A percentile compares a stretch with the other conserved stretches of the same genome.
These are phyloP conservation scores for Eutrema salsugineum DNA, from an alignment of 441 rosid species.

Conservation along the genomic window DNA sequence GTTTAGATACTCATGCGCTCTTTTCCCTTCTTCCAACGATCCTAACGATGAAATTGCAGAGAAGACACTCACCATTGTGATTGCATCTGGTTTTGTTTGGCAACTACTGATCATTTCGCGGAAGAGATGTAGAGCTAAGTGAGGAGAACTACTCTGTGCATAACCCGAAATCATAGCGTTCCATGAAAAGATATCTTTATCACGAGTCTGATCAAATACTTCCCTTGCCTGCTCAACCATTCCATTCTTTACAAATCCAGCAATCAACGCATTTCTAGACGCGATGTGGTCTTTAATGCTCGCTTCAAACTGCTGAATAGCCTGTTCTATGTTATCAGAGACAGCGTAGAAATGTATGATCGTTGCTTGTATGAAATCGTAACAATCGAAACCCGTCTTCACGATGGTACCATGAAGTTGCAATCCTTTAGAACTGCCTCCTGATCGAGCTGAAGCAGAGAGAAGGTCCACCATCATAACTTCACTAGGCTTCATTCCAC, in stretches of 20 bases:
- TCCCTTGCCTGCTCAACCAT: constrained; percentile 55
- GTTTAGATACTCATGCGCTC: constrained; percentile 53
- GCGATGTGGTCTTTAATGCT: constrained; percentile 51
- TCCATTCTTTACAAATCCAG: constrained; percentile 60
- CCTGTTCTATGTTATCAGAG: constrained; percentile 50
- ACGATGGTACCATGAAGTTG: constrained; percentile 56
- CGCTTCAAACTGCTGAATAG: constrained; percentile 54
- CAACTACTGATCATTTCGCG: constrained; percentile 51
- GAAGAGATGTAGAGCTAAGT: constrained; percentile 54
- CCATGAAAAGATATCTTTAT: constrained; percentile 81
- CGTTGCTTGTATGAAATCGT: constrained; percentile 66
- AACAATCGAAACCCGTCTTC: constrained; percentile 60
- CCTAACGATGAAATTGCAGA: constrained; percentile 65
- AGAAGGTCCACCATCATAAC: constrained; percentile 70
- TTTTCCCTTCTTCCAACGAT: constrained; percentile 50
- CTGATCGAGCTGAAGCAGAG: constrained; percentile 60
- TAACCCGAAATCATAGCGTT: constrained; percentile 80
- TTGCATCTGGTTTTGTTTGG: constrained; percentile 49
- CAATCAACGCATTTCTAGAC: constrained; percentile 66
- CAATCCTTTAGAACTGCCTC: constrained; percentile 39
- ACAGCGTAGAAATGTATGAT: constrained; percentile 63
- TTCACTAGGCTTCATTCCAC: constrained; percentile 52
- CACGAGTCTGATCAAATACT: constrained; percentile 53
- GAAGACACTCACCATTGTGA: constrained; percentile 80
- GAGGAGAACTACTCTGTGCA: constrained; percentile 51